A percentile compares a stretch with the other conserved stretches of the same genome.
Evolutionary conservation across 208 protist species (phyloP).

Genomic region (Leptomonas seymouri): DNA sequence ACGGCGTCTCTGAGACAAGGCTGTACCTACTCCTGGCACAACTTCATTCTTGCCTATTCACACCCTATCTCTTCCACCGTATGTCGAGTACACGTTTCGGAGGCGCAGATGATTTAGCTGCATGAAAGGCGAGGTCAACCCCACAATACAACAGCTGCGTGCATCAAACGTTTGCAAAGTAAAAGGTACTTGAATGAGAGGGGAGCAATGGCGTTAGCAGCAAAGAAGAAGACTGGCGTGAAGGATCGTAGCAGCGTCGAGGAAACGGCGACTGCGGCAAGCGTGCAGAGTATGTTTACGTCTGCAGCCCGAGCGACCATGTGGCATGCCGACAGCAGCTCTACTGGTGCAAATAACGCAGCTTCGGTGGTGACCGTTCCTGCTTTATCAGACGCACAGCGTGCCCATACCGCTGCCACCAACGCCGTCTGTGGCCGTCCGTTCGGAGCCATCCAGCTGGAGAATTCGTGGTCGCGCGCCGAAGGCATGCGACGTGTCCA

Average conservation of each 20-base stretch:
- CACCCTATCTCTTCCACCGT: too few relatives aligned
- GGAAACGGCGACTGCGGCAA: background rate
- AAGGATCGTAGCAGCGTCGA: conserved; percentile 22
- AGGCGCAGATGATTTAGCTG: too few relatives aligned
- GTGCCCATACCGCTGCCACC: conserved; percentile 27
- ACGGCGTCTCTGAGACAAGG: too few relatives aligned
- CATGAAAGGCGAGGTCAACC: too few relatives aligned
- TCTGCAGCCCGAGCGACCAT: conserved; percentile 28
- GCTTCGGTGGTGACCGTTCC: background rate
- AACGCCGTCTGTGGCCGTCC: conserved; percentile 26
- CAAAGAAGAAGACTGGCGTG: conserved; percentile 21
- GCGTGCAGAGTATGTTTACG: conserved; percentile 24
- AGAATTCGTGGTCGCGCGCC: conserved; percentile 6
- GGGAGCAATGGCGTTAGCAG: conserved; percentile 3
- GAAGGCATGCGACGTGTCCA: background rate
- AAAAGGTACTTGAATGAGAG: background rate
- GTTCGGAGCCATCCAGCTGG: conserved; percentile 9
- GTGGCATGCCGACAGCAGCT: conserved; percentile 11
- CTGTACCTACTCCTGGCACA: too few relatives aligned
- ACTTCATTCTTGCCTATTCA: too few relatives aligned
- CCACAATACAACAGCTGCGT: too few relatives aligned
- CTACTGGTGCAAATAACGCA: background rate
- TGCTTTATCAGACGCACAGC: background rate
- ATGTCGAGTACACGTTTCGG: too few relatives aligned
- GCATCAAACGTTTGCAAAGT: too few relatives aligned